phyloP scores from a whole-genome alignment of 495 filamentous ascomycete species.

The Penicillium soppii region DNA sequence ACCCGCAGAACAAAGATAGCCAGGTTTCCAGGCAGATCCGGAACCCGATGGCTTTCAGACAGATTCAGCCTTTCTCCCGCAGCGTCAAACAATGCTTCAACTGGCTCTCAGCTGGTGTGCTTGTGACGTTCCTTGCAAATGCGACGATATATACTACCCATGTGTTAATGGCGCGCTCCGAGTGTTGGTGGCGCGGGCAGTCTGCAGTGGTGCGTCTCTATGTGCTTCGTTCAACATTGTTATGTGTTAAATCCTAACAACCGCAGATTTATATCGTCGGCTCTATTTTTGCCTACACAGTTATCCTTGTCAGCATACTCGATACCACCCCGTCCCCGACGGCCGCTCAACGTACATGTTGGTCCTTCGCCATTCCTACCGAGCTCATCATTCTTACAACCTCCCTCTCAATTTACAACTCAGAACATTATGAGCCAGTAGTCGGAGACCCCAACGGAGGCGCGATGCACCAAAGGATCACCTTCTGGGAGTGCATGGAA shows the following conservation, averaged over 20 bases:
- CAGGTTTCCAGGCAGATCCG: too few species aligned
- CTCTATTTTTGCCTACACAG: constrained; percentile 66
- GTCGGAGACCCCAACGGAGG: constrained; percentile 49
- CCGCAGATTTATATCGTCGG: constrained; percentile 71
- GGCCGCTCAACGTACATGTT: constrained; percentile 65
- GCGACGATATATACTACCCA: constrained; percentile 68
- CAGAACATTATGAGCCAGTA: constrained; percentile 52
- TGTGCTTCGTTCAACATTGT: not conserved
- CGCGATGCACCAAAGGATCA: constrained; percentile 44
- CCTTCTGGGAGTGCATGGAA: constrained; percentile 62
- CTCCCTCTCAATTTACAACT: constrained; percentile 57
- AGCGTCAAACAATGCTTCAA: constrained; percentile 66
- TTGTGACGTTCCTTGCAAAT: constrained; percentile 70
- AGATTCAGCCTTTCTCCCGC: too few species aligned
- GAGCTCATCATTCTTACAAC: constrained; percentile 65
- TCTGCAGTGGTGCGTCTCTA: constrained; percentile 70
- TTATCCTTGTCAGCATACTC: constrained; percentile 71
- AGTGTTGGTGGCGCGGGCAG: constrained; percentile 86
- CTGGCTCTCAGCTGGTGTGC: constrained; percentile 62
- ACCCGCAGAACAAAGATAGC: too few species aligned
- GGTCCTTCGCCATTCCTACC: constrained; percentile 61
- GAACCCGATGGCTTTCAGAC: too few species aligned
- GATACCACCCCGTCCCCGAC: constrained; percentile 71
- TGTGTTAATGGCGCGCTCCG: constrained; percentile 57
- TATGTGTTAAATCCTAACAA: not conserved